phyloP scores from a whole-genome alignment of 2,329 filamentous ascomycete genomes.

The Incumbomyces lentus region DNA sequence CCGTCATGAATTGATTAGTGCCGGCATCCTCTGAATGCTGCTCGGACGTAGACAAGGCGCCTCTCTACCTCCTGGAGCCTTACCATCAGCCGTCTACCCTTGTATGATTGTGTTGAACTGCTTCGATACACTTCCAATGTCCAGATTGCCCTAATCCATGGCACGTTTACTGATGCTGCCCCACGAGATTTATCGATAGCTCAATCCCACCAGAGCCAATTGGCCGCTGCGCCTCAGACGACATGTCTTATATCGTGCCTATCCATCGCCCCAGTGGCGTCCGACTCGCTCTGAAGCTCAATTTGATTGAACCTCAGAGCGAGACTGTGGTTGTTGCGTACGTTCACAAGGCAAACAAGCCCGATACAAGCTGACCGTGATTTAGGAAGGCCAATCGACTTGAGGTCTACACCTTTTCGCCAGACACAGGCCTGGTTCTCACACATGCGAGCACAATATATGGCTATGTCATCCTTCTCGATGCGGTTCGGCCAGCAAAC shows the following conservation, averaged over 20 bases:
- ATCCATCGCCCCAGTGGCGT: conserved; percentile 89
- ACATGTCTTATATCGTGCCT: conserved; percentile 88
- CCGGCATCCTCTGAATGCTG: not conserved
- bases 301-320: conserved; percentile 61
- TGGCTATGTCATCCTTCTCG: conserved; percentile 76
- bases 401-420: conserved; percentile 65
- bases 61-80: not conserved
- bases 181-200: conserved; percentile 8
- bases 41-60: not conserved
- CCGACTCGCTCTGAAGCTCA: conserved; percentile 73
- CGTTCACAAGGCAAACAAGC: conserved; percentile 28
- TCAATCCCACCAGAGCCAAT: not conserved
- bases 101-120: not conserved
- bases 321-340: conserved; percentile 84
- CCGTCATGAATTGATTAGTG: not conserved
- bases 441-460: conserved; percentile 64
- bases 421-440: conserved; percentile 51
- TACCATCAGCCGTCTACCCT: not conserved
- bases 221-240: conserved; percentile 3
- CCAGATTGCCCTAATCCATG: not conserved
- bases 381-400: conserved; percentile 70
- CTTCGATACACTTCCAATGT: not conserved
- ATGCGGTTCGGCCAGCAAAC: conserved; percentile 65
- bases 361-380: conserved; percentile 6
- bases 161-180: conserved; percentile 1